Percentiles rank a stretch among this genome's conserved stretches.
Evolutionary conservation across 345 rosid species (phyloP).

Genomic region (Cardiospermum halicacabum): DNA sequence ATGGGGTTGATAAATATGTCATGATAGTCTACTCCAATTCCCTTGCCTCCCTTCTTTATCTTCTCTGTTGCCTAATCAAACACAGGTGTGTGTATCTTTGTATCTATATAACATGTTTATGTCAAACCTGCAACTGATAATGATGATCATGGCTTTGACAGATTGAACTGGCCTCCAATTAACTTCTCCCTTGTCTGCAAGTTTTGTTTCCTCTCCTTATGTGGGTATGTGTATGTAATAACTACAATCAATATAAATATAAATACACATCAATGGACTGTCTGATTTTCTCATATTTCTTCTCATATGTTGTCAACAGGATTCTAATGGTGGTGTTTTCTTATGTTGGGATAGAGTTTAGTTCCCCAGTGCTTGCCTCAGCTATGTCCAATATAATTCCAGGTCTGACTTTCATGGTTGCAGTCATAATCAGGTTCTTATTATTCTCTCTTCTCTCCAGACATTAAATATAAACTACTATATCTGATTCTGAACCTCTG

Average conservation of each 20-base stretch:
- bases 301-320: slow-evolving; percentile 14
- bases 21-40: slow-evolving; percentile 37
- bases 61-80: slow-evolving; percentile 37
- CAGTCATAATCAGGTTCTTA: slow-evolving; percentile 46
- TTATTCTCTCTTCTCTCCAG: not conserved
- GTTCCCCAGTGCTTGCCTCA: slow-evolving; percentile 52
- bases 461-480: no score
- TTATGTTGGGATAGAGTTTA: slow-evolving; percentile 46
- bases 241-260: no score
- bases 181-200: slow-evolving; percentile 25
- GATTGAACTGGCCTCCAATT: slow-evolving; percentile 27
- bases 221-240: no score
- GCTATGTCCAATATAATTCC: slow-evolving; percentile 60
- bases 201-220: slow-evolving; percentile 38
- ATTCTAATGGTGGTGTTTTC: slow-evolving; percentile 30
- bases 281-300: not conserved
- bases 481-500: no score
- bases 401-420: slow-evolving; percentile 54
- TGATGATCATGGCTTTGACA: slow-evolving; percentile 4
- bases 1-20: slow-evolving; percentile 41
- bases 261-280: no score
- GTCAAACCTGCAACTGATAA: not conserved
- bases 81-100: slow-evolving; percentile 24
- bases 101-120: not conserved
- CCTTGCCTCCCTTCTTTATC: slow-evolving; percentile 38